Conservation (phyloP, 2,329 filamentous ascomycete genomes). For the Gremmenia infestans region DNA sequence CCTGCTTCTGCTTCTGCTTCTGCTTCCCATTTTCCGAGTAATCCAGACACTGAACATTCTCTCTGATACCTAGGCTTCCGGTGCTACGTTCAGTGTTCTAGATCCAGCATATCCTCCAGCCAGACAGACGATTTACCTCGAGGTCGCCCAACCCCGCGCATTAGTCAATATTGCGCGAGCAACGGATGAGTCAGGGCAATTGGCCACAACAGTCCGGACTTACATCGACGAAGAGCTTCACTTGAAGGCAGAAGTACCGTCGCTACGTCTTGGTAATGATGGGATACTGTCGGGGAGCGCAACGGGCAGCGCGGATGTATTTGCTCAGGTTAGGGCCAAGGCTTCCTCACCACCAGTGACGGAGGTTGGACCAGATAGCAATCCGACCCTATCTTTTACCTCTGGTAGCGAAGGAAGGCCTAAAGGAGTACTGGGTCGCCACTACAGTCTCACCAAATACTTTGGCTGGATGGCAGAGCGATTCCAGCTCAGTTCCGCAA, state of each 20-base stretch:
- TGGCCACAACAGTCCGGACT: conserved; percentile 50
- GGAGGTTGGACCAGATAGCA: conserved; percentile 80
- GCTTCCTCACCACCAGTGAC: conserved; percentile 53
- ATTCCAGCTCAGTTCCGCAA: conserved; percentile 61
- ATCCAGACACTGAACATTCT: background rate
- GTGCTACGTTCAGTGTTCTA: conserved; percentile 60
- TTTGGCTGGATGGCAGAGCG: conserved; percentile 89
- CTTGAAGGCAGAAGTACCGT: conserved; percentile 70
- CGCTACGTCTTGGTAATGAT: conserved; percentile 64
- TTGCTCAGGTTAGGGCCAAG: conserved; percentile 52
- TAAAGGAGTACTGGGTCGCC: conserved; percentile 82
- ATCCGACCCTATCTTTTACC: conserved; percentile 70
- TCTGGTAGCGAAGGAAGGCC: conserved; percentile 72
- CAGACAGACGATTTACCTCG: conserved; percentile 76
- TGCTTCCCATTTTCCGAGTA: background rate
- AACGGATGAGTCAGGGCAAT: conserved; percentile 59
- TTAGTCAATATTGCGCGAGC: conserved; percentile 71
- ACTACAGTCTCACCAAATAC: conserved; percentile 81
- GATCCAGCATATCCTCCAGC: conserved; percentile 80
- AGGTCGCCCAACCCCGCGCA: conserved; percentile 69
- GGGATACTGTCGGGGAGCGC: conserved; percentile 64
- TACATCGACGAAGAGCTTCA: conserved; percentile 71
- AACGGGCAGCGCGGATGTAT: conserved; percentile 59
- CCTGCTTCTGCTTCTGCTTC: background rate
- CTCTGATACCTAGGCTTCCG: conserved; percentile 26